Evolutionary conservation across 768 basidiomycete genomes (phyloP), one percentile per base, ranked within the genome.

Genomic region (Leucosporidium creatinivorum): DNA sequence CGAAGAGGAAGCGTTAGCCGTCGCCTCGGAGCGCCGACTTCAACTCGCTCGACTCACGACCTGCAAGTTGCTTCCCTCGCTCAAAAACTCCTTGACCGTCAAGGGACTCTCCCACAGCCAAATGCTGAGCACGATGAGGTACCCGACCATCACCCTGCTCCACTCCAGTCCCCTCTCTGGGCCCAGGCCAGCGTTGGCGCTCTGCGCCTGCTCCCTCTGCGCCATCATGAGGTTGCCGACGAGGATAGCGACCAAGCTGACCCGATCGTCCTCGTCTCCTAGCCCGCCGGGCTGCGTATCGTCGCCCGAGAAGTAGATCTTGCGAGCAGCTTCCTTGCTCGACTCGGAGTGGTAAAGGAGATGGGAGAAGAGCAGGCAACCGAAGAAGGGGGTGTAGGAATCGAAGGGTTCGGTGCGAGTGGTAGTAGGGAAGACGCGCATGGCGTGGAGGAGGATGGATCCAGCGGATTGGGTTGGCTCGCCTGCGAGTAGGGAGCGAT

Each of bases 91-190:
- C 68, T 86, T 83, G 61, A 96, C 91, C 0, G 89, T 87, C 61
- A 82, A 84, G 0, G 93, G 86, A 74, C 96, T 93, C 74, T 98
- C 94, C 93, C 93, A 99, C 10, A 96, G 81, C 96, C 96, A 99
- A 69, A 93, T 91, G 6, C 85, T 82, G 39, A 99, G 81, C 62
- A 96, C 77, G 58, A 85, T 84, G 47, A 98, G 81, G 75, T 97
- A 94, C 0, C 87, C 89, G 12, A 90, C 86, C 74, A 93, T 86
- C 57, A 94, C 80, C 66, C 91, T 82, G 69, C 92, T 91, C 91
- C 93, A 97, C 74, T 96, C 93, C 58, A 88, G 81, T 19, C 85
- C 83, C 73, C 93, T 47, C 52, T 67, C 90, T 1, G 28, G 85
- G 82, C 72, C 87, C 81, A 17, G 85, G 80, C 44, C 89, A 5